Conservation (phyloP, 2,329 filamentous ascomycete genomes). For the Trichoderma cornu-damae region DNA sequence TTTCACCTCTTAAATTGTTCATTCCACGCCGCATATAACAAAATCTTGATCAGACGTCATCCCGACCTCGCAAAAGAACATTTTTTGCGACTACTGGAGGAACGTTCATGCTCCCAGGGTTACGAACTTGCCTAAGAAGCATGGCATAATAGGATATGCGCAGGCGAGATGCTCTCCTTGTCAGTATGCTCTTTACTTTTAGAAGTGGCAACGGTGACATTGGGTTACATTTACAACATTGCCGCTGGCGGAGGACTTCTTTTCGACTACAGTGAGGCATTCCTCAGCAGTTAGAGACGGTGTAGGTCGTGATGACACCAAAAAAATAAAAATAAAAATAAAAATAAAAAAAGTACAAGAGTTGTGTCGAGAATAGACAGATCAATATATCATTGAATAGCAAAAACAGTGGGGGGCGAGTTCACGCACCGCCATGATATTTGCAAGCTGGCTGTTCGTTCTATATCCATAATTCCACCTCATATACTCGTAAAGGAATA, state of each 20-base stretch:
- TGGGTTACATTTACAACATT: conserved; percentile 8
- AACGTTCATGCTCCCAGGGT: conserved; percentile 15
- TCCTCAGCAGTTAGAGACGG: neutral
- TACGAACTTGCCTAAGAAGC: conserved; percentile 11
- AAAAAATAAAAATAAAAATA: neutral
- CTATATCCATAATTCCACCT: too few relatives aligned
- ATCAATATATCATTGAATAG: too few relatives aligned
- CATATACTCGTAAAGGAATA: too few relatives aligned
- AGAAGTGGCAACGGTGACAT: conserved; percentile 7
- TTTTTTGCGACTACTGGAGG: conserved; percentile 13
- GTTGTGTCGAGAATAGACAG: neutral
- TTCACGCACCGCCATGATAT: too few relatives aligned
- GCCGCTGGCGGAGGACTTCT: conserved; percentile 3
- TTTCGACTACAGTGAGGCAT: neutral
- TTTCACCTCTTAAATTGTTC: neutral
- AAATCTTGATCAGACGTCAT: conserved; percentile 3
- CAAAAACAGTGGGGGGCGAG: too few relatives aligned
- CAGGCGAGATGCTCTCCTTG: neutral
- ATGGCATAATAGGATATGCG: conserved; percentile 11
- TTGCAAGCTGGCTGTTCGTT: too few relatives aligned
- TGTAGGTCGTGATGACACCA: neutral
- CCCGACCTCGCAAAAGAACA: conserved; percentile 16
- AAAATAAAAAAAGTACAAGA: neutral
- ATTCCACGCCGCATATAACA: neutral
- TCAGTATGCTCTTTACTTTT: neutral